Evolutionary conservation across 2,329 filamentous ascomycete genomes (phyloP), one percentile per base, ranked within the genome.

Genomic region (Microdochium nivale): DNA sequence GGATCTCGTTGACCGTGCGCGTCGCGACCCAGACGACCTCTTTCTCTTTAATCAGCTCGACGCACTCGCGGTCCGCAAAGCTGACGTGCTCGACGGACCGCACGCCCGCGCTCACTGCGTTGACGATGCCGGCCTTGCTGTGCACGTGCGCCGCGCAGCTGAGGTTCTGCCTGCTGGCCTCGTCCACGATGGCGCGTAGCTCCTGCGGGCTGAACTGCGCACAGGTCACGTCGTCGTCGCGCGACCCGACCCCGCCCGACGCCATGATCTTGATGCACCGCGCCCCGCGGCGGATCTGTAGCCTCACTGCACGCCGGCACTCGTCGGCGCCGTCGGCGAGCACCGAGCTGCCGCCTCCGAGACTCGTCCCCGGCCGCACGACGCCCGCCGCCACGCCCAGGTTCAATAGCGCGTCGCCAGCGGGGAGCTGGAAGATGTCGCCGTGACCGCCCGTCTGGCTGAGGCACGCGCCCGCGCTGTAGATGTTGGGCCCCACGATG

Each of bases 281-380:
- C 1, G 70, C 70, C 9, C 70, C 70, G 32, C 70, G 63, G 1
- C 70, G 65, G 49, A 73, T 64, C 61, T 72, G 68, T 52, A 67
- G 60, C 1, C 69, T 60, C 40, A 73, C 70, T 0, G 62, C 70
- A 5, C 65, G 65, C 25, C 68, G 59, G 52, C 70, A 72, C 54
- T 72, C 69, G 32, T 72, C 69, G 0, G 69, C 63, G 13, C 70
- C 70, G 51, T 72, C 69, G 13, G 65, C 67, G 3, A 72, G 55
- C 35, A 63, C 48, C 43, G 52, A 59, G 51, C 55, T 55, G 25
- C 55, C 54, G 3, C 58, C 53, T 3, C 62, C 62, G 9, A 61
- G 63, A 54, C 62, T 66, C 33, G 69, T 64, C 0, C 67, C 68
- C 3, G 64, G 55, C 0, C 53, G 56, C n/a, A 62, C 55, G 30